These are phyloP conservation scores for Macrolepiota dolichaula DNA, from an alignment of 768 basidiomycete genomes.

Conservation along the genomic window DNA sequence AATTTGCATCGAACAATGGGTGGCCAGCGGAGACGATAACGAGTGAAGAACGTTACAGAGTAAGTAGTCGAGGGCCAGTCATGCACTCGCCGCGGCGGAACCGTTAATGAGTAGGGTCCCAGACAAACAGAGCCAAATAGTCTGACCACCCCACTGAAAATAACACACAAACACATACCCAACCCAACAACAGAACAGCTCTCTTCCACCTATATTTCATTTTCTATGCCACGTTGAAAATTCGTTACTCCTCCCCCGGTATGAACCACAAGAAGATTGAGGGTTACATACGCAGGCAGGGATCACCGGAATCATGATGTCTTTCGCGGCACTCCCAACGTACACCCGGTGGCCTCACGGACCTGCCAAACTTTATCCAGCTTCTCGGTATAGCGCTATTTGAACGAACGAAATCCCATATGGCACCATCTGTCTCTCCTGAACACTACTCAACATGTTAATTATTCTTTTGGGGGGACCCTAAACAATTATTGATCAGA, in stretches of 20 bases:
- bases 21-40: neutral
- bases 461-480: too few relatives aligned
- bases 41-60: neutral
- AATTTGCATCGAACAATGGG: conserved; percentile 1
- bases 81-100: neutral
- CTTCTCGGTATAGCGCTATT: neutral
- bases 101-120: neutral
- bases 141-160: too few relatives aligned
- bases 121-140: neutral
- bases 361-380: neutral
- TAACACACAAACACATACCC: too few relatives aligned
- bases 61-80: neutral
- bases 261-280: neutral
- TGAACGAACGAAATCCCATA: neutral
- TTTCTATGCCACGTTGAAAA: too few relatives aligned
- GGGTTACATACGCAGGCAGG: neutral
- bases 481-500: neutral
- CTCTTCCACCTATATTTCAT: too few relatives aligned
- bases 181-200: too few relatives aligned
- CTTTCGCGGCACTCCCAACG: neutral
- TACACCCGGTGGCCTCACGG: too few relatives aligned
- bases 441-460: neutral
- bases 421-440: neutral
- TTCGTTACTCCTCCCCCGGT: too few relatives aligned
- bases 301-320: neutral